Conservation (phyloP, 805 yeast species). For the Lachancea lanzarotensis region DNA sequence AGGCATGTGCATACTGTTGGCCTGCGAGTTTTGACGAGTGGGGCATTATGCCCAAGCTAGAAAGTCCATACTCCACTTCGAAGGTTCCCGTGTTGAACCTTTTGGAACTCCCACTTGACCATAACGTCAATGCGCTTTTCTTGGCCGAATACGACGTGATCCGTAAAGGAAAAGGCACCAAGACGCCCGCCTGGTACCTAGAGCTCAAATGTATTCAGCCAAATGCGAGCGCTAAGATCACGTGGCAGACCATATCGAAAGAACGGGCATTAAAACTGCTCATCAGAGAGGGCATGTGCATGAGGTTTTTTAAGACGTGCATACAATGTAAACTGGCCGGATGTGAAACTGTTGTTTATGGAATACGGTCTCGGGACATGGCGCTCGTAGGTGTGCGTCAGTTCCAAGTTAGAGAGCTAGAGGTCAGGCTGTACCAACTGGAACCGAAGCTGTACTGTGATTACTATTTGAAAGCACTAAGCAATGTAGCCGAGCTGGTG, state of each 20-base stretch:
- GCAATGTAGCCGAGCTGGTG: constrained; percentile 1
- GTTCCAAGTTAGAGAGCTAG: constrained; percentile 1
- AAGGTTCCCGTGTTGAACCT: background rate
- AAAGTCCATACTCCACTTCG: background rate
- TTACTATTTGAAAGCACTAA: background rate
- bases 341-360: constrained; percentile 1
- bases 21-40: background rate
- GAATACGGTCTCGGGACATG: background rate
- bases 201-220: constrained; percentile 7
- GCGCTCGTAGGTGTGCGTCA: constrained; percentile 3
- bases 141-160: constrained; percentile 7
- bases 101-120: background rate
- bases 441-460: background rate
- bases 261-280: background rate
- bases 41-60: background rate
- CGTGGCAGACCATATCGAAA: constrained; percentile 1
- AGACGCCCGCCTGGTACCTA: background rate
- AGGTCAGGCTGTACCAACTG: background rate
- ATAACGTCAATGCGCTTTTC: background rate
- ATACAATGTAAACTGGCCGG: constrained; percentile 6
- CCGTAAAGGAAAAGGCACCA: background rate
- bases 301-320: constrained; percentile 6
- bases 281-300: background rate
- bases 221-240: background rate
- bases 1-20: constrained; percentile 5